These are phyloP conservation scores for Capsella bursapastoris DNA, from an alignment of 345 rosid genomes.

Conservation along the genomic window DNA sequence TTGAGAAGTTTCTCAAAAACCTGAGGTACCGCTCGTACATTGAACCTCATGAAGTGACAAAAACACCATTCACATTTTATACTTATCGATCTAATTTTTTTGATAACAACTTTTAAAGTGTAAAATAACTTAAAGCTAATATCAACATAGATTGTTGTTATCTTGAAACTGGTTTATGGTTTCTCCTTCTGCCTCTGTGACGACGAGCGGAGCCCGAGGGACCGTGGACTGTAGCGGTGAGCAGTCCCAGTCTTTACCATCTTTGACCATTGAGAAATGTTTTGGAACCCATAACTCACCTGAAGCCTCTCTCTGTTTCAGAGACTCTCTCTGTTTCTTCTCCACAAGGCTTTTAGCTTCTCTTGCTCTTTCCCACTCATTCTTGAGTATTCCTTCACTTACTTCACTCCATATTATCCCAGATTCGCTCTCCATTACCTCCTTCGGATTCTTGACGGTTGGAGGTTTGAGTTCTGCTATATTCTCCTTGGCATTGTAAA, in stretches of 20 bases:
- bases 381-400: slow-evolving; percentile 57
- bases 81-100: background rate
- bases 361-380: slow-evolving; percentile 75
- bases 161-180: slow-evolving; percentile 9
- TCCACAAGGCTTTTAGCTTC: slow-evolving; percentile 71
- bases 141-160: background rate
- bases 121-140: slow-evolving; percentile 4
- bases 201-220: slow-evolving; percentile 65
- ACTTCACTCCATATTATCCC: slow-evolving; percentile 68
- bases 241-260: slow-evolving; percentile 65
- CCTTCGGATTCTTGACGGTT: slow-evolving; percentile 54
- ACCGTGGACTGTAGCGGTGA: slow-evolving; percentile 54
- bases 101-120: background rate
- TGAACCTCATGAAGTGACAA: background rate
- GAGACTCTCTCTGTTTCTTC: slow-evolving; percentile 61
- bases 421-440: slow-evolving; percentile 61
- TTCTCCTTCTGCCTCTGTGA: slow-evolving; percentile 13
- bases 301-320: slow-evolving; percentile 53
- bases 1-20: background rate
- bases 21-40: background rate
- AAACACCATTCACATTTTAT: background rate
- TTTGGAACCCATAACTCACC: slow-evolving; percentile 71
- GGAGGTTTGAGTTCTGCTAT: slow-evolving; percentile 63
- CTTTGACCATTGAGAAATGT: slow-evolving; percentile 53
- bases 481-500: slow-evolving; percentile 68